Evolutionary conservation across 768 basidiomycete species (phyloP).

Genomic region (Chiua virens): DNA sequence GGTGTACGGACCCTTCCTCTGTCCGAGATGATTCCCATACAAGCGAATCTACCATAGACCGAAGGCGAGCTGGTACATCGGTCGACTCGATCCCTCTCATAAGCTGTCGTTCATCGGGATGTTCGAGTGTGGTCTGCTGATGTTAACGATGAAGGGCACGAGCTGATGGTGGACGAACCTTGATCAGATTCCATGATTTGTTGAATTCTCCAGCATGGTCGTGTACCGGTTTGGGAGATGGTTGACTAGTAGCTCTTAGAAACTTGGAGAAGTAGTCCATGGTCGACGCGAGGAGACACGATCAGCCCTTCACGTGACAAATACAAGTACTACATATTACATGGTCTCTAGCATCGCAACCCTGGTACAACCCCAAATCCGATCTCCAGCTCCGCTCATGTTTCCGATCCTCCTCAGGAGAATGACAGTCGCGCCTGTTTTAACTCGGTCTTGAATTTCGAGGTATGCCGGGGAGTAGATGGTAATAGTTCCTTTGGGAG

Average conservation of each 20-base stretch:
- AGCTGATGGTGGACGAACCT: slow-evolving; percentile 43
- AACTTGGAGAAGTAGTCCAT: slow-evolving; percentile 93
- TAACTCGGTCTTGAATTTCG: slow-evolving; percentile 6
- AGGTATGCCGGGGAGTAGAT: background rate
- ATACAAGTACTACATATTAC: background rate
- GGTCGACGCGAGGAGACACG: background rate
- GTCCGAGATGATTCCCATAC: slow-evolving; percentile 81
- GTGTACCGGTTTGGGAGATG: slow-evolving; percentile 46
- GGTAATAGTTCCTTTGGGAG: slow-evolving; percentile 28
- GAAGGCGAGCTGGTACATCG: slow-evolving; percentile 72
- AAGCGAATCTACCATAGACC: slow-evolving; percentile 81
- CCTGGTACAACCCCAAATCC: too few relatives aligned
- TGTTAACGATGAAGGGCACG: slow-evolving; percentile 2
- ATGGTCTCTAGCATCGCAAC: too few relatives aligned
- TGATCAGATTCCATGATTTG: slow-evolving; percentile 71
- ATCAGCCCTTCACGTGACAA: slow-evolving; percentile 14
- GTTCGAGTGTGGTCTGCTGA: slow-evolving; percentile 70
- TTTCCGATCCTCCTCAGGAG: background rate
- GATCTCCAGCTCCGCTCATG: background rate
- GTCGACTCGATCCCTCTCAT: slow-evolving; percentile 79
- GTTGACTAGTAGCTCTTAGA: slow-evolving; percentile 45
- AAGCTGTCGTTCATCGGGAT: slow-evolving; percentile 89
- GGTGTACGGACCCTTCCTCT: slow-evolving; percentile 77
- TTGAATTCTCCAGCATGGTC: slow-evolving; percentile 77
- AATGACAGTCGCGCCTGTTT: slow-evolving; percentile 25